Base-by-base conservation (phyloP, 139 green algal genomes). In the Closterium sp. region DNA sequence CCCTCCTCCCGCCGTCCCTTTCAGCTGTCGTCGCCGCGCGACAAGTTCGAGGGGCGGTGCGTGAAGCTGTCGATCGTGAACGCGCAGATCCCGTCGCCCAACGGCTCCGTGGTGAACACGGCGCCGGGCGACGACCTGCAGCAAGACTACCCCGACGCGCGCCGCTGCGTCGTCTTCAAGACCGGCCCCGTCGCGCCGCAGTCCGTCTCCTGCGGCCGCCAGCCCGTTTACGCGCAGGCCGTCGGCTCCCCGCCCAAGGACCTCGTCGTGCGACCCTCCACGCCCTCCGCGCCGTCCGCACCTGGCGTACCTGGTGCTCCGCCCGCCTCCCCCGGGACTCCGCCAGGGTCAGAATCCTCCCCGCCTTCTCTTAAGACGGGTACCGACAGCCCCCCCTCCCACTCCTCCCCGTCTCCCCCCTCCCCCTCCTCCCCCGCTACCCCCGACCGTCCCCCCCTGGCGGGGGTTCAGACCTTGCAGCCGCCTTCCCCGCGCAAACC, bases 121-220 rank as follows among this genome's bases (percentile, higher is more conserved):
- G 69, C 64, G 34, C 35, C 36, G 83, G 64, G 64, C n/a, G 88
- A 91, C 88, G n/a, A 0, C 5, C 34, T 85, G 25, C 88, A 91
- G 28, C 6, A 85, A 0, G 88, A 55, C 30, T 91, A 85, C 64
- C 88, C 88, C 43, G 88, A 91, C 25, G 38, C 88, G 28, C 88
- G 88, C 28, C 88, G 88, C 30, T 91, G 88, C 55, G 88, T 91
- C 36, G 55, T 91, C 28, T 91, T 91, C 43, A 31, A 36, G 5
- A 91, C 88, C 28, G 88, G 88, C 34, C 88, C 88, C 35, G 43
- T 69, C 43, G 43, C 43, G 43, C 43, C 43, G 43, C 43, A 69
- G 43, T 69, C 43, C 43, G 43, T 69, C 12, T 69, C 43, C 12
- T 69, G 43, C 43, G 43, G 43, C 43, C 43, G 43, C 10, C 43